Percentiles rank a stretch among this genome's conserved stretches.
Evolutionary conservation across 176 grass and related monocot genomes (phyloP).

Genomic region (Phoenix dactylifera): DNA sequence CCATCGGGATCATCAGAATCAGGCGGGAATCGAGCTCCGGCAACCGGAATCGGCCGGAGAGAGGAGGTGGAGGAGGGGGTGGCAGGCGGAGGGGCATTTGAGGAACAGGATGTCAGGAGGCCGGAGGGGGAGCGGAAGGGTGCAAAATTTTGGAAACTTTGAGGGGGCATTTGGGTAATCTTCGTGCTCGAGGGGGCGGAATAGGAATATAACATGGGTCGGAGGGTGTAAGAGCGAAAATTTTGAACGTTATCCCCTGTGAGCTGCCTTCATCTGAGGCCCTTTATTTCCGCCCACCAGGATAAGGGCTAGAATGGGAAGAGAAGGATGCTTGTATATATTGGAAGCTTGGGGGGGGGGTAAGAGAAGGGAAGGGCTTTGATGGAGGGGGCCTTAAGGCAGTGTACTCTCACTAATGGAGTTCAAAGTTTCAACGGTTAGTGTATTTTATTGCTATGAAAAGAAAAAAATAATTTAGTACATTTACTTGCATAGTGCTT

Average conservation of each 20-base stretch:
- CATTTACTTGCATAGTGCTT: too few relatives aligned
- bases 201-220: neutral
- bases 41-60: neutral
- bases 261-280: too few relatives aligned
- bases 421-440: too few relatives aligned
- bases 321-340: too few relatives aligned
- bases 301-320: too few relatives aligned
- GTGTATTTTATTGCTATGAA: too few relatives aligned
- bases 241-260: too few relatives aligned
- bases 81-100: constrained; percentile 5
- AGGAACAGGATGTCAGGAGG: neutral
- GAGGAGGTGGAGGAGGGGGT: neutral
- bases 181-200: neutral
- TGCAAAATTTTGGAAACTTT: neutral
- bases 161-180: neutral
- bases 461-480: too few relatives aligned
- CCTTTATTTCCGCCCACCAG: too few relatives aligned
- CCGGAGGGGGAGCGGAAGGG: neutral
- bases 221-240: too few relatives aligned
- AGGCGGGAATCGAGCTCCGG: neutral
- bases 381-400: constrained; percentile 8
- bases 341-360: neutral
- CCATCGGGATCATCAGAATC: neutral
- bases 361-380: neutral
- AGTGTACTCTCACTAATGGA: too few relatives aligned